These are phyloP conservation scores for Paracorniculantispora psalliotae DNA, from an alignment of 2,329 filamentous ascomycete genomes.

Conservation along the genomic window DNA sequence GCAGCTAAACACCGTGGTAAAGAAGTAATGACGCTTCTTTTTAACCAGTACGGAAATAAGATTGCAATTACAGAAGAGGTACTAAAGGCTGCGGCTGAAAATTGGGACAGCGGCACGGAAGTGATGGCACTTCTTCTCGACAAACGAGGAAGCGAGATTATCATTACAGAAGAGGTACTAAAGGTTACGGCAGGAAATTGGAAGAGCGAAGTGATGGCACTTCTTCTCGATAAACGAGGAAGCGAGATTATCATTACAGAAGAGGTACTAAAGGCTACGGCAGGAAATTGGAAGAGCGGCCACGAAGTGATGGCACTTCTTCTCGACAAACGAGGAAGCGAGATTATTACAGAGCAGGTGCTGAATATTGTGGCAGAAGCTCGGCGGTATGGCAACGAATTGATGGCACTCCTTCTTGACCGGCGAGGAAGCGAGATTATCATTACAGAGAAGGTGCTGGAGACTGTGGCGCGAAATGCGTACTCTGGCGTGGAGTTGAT, in stretches of 20 bases:
- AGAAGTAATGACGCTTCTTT: slow-evolving; percentile 8
- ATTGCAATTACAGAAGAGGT: background rate
- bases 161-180: background rate
- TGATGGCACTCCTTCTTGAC: background rate
- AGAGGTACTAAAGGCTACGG: slow-evolving; percentile 12
- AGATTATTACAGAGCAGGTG: slow-evolving; percentile 12
- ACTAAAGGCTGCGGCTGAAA: background rate
- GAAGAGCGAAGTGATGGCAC: background rate
- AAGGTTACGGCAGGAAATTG: background rate
- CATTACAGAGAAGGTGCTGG: background rate
- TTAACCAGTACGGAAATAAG: slow-evolving; percentile 5
- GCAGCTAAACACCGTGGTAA: background rate
- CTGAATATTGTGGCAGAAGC: background rate
- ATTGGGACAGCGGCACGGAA: background rate
- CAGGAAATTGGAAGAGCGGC: background rate
- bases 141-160: background rate
- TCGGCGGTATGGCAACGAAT: background rate
- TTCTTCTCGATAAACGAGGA: slow-evolving; percentile 8
- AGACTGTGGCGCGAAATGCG: no score
- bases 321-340: slow-evolving; percentile 10
- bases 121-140: background rate
- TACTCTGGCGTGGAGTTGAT: no score
- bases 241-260: slow-evolving; percentile 15
- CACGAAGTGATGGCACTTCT: slow-evolving; percentile 13
- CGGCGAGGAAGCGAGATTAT: background rate